Evolutionary conservation across 1,284 basidiomycete species (phyloP), one percentile per base, ranked within the genome.

Genomic region (Volvariella surrecta): DNA sequence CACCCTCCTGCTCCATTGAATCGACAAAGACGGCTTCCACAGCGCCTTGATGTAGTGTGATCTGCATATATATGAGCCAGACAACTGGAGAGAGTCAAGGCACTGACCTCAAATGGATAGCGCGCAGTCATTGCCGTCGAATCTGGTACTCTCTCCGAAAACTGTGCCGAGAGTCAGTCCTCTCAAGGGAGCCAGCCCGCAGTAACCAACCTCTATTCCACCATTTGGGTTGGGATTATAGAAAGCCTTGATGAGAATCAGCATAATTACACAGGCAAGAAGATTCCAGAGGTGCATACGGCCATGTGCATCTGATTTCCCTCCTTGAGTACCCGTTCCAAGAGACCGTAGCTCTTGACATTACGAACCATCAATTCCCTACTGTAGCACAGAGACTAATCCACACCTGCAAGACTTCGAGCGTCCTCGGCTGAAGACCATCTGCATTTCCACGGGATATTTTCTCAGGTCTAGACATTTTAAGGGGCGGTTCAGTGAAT

Each of bases 361-460:
- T n/a, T n/a, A n/a, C n/a, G 32, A 4, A 20, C 16, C 34, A 20
- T 19, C 22, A 16, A 34, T 30, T 30, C 13, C 13, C 21, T 22
- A 16, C n/a, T n/a, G n/a, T n/a, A n/a, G n/a, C n/a, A n/a, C n/a
- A 43, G 30, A 31, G 30, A 15, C 9, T 9, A 31, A 15, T 7
- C 32, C 31, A 32, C 37, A 76, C 82, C 71, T 86, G 79, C 18
- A 90, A 48, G 2, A 89, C 79, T 59, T 90, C 87, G 40, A 88
- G 75, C 1, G 83, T 85, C 32, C 85, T 71, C 0, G 82, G 82
- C 54, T 85, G 82, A 41, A 89, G 80, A 3, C 85, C 87, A 55
- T 89, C 86, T 0, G 84, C 86, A 54, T 89, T 84, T 10, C 87
- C 87, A 4, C 77, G 76, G 28, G 68, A 56, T 10, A 85, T 71